Conservation (phyloP, 1,284 basidiomycete genomes). For the Cryptococcus deneoformans region DNA sequence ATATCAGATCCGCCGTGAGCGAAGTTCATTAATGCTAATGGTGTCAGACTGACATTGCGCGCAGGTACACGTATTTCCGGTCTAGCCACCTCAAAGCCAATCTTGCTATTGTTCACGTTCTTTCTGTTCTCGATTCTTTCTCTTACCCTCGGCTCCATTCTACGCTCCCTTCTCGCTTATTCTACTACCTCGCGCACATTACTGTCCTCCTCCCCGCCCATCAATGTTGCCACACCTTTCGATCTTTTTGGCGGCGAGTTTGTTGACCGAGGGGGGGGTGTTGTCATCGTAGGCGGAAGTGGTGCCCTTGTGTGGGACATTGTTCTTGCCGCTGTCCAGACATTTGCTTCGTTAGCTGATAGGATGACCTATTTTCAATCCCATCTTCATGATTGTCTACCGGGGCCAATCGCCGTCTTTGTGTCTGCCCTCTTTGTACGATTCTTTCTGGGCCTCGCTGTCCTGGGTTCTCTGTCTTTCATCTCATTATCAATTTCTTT, state of each 20-base stretch:
- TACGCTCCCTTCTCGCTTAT: slow-evolving; percentile 9
- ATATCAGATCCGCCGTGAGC: slow-evolving; percentile 39
- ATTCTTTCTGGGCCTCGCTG: slow-evolving; percentile 42
- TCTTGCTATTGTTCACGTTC: slow-evolving; percentile 36
- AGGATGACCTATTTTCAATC: slow-evolving; percentile 11
- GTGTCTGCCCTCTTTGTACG: slow-evolving; percentile 24
- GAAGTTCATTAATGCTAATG: neutral
- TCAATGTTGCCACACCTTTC: neutral
- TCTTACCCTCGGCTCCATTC: slow-evolving; percentile 32
- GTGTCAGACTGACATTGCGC: neutral
- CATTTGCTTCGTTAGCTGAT: slow-evolving; percentile 32
- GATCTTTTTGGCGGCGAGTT: slow-evolving; percentile 14
- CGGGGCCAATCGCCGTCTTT: slow-evolving; percentile 3
- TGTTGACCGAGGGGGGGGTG: slow-evolving; percentile 15
- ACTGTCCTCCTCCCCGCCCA: slow-evolving; percentile 7
- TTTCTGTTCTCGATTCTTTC: slow-evolving; percentile 34
- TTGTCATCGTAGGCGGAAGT: slow-evolving; percentile 29
- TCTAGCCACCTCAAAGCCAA: slow-evolving; percentile 39
- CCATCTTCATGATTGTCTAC: neutral
- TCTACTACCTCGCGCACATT: slow-evolving; percentile 4
- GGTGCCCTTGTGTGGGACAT: slow-evolving; percentile 35
- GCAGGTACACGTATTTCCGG: slow-evolving; percentile 41
- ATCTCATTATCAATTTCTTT: slow-evolving; percentile 38
- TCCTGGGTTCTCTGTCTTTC: slow-evolving; percentile 44
- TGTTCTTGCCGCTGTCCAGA: slow-evolving; percentile 28